phyloP scores from a whole-genome alignment of 352 stramenopile genomes.

The Phytophthora europaea region DNA sequence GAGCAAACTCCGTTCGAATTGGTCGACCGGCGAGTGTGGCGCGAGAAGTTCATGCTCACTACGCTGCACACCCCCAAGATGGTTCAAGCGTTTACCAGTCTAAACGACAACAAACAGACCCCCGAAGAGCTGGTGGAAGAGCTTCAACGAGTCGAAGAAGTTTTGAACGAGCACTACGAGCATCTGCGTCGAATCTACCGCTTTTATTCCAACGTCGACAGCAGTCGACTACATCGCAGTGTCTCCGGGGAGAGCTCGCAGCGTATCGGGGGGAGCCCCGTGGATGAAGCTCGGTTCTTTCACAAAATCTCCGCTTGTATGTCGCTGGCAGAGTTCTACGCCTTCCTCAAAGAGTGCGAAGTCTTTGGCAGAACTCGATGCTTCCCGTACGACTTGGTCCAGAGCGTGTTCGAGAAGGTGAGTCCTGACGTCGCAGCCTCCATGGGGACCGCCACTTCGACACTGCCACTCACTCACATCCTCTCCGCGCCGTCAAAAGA shows the following conservation, averaged over 20 bases:
- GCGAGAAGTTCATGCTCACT: constrained; percentile 73
- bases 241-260: not conserved
- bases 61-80: constrained; percentile 59
- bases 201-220: constrained; percentile 67
- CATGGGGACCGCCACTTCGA: constrained; percentile 28
- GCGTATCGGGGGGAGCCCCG: constrained; percentile 12
- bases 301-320: constrained; percentile 73
- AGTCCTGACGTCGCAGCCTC: constrained; percentile 49
- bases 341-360: constrained; percentile 75
- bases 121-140: constrained; percentile 39
- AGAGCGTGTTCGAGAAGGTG: constrained; percentile 64
- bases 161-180: constrained; percentile 58
- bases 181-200: constrained; percentile 60
- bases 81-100: constrained; percentile 21
- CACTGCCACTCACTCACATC: constrained; percentile 30
- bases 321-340: constrained; percentile 72
- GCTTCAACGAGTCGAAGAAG: constrained; percentile 45
- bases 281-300: constrained; percentile 70
- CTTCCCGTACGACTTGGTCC: constrained; percentile 73
- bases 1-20: constrained; percentile 54
- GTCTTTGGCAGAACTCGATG: constrained; percentile 59
- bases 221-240: constrained; percentile 5
- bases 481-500: constrained; percentile 30
- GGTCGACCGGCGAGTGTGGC: constrained; percentile 58
- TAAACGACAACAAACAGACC: constrained; percentile 23